phyloP scores from a whole-genome alignment of 306 rosid species.

The Herpetospermum pedunculosum region DNA sequence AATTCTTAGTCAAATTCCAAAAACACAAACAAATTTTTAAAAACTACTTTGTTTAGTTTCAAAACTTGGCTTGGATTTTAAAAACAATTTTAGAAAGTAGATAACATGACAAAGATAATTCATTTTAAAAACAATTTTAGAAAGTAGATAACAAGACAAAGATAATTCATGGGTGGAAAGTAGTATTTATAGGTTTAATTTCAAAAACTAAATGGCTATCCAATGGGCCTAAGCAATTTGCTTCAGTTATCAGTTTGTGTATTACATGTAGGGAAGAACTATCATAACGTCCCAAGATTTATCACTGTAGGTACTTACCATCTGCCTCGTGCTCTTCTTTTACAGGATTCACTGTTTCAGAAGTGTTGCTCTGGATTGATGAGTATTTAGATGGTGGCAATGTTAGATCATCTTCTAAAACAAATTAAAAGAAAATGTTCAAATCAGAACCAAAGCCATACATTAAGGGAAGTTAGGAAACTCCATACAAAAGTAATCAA shows the following conservation, averaged over 20 bases:
- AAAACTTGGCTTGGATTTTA: too few species aligned
- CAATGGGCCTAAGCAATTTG: neutral
- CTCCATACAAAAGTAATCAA: neutral
- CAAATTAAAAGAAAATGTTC: conserved; percentile 1
- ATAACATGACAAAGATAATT: too few species aligned
- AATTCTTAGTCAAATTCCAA: too few species aligned
- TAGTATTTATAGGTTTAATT: too few species aligned
- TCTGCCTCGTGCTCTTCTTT: conserved; percentile 44
- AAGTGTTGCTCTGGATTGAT: conserved; percentile 28
- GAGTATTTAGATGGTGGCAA: conserved; percentile 39
- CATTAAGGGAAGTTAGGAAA: neutral
- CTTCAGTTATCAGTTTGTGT: neutral
- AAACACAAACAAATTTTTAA: too few species aligned
- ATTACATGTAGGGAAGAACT: neutral
- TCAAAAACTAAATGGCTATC: too few species aligned
- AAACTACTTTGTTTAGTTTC: too few species aligned
- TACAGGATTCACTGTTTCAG: conserved; percentile 34
- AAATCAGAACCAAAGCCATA: neutral
- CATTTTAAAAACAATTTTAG: too few species aligned
- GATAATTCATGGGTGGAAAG: too few species aligned
- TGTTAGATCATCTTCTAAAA: conserved; percentile 44
- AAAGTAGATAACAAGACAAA: too few species aligned
- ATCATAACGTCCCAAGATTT: neutral
- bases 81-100: too few species aligned
- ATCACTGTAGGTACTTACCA: conserved; percentile 21